phyloP scores from a whole-genome alignment of 2,329 filamentous ascomycete genomes.

The Trichoderma asperellum region DNA sequence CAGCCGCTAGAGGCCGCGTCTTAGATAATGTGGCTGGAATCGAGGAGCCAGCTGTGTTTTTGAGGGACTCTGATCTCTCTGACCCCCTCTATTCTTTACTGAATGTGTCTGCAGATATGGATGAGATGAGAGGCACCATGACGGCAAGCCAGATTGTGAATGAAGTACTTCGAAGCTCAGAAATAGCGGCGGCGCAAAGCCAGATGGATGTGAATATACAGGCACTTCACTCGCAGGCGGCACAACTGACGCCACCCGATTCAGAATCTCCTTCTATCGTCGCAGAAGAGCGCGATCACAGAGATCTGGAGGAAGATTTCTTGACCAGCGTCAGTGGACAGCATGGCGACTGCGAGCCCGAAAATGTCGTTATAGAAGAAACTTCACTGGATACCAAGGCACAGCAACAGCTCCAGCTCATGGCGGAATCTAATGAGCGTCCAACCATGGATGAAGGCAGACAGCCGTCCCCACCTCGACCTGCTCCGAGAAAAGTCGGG shows the following conservation, averaged over 20 bases:
- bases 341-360: neutral
- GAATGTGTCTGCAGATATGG: neutral
- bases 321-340: neutral
- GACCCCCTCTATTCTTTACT: neutral
- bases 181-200: neutral
- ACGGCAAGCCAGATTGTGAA: slow-evolving; percentile 4
- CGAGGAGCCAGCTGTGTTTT: neutral
- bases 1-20: neutral
- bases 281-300: neutral
- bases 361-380: neutral
- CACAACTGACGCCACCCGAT: slow-evolving; percentile 6
- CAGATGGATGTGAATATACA: slow-evolving; percentile 4
- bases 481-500: neutral
- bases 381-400: neutral
- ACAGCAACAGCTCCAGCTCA: slow-evolving; percentile 15
- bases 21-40: neutral
- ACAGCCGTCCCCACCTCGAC: neutral
- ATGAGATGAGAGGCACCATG: slow-evolving; percentile 10
- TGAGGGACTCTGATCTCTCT: neutral
- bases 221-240: slow-evolving; percentile 11
- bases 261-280: slow-evolving; percentile 10
- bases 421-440: neutral
- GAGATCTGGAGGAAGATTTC: neutral
- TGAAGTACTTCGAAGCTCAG: neutral
- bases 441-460: neutral